phyloP scores from a whole-genome alignment of 148 eudicot genomes.

The Cornus kousa region DNA sequence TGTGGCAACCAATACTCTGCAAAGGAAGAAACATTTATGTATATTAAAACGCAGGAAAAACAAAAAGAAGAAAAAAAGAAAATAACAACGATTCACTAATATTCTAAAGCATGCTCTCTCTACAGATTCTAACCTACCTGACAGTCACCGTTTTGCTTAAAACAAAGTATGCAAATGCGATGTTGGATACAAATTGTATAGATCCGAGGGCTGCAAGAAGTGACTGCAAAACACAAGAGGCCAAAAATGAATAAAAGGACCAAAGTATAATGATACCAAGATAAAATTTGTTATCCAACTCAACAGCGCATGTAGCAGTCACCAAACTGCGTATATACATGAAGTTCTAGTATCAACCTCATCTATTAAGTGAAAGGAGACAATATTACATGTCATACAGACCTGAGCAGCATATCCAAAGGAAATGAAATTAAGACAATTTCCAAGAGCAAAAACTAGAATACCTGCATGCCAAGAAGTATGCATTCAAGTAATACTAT shows the following conservation, averaged over 20 bases:
- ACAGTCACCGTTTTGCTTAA: slow-evolving; percentile 72
- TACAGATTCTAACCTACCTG: slow-evolving; percentile 59
- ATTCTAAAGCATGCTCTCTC: slow-evolving; percentile 2
- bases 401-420: slow-evolving; percentile 99
- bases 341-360: background rate
- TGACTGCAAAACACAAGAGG: slow-evolving; percentile 53
- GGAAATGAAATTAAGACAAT: slow-evolving; percentile 90
- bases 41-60: slow-evolving; percentile 9
- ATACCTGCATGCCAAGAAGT: slow-evolving; percentile 55
- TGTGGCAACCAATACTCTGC: slow-evolving; percentile 85
- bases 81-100: background rate
- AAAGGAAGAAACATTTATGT: slow-evolving; percentile 14
- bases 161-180: slow-evolving; percentile 83
- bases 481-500: background rate
- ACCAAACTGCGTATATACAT: background rate
- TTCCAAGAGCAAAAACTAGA: slow-evolving; percentile 83
- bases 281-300: background rate
- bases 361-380: slow-evolving; percentile 2
- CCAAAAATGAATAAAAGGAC: slow-evolving; percentile 6
- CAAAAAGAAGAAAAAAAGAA: background rate
- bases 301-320: background rate
- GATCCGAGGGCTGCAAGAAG: slow-evolving; percentile 99
- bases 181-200: slow-evolving; percentile 91
- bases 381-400: slow-evolving; percentile 22
- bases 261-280: background rate